phyloP scores from a whole-genome alignment of 257 asterid species.

The Mitragyna speciosa region DNA sequence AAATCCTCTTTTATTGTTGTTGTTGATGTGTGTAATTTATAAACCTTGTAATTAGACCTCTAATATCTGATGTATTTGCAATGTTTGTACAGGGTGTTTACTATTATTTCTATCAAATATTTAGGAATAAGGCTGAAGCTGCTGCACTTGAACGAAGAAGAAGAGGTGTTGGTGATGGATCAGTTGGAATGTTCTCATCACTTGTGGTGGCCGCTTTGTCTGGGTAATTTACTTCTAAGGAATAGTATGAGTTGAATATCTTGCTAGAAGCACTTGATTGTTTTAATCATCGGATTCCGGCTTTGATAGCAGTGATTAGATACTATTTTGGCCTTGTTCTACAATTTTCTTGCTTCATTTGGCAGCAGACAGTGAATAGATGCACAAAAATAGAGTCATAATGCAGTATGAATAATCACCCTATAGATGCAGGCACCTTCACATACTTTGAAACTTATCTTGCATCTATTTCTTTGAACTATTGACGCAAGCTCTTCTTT shows the following conservation, averaged over 20 bases:
- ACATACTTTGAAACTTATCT: not conserved
- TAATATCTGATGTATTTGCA: constrained; percentile 43
- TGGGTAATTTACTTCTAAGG: constrained; percentile 57
- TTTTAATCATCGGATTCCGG: not conserved
- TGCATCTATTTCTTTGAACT: not conserved
- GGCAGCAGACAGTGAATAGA: not conserved
- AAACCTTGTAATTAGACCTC: constrained; percentile 18
- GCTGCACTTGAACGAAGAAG: constrained; percentile 62
- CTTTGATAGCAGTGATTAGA: not conserved
- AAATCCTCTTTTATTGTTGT: not conserved
- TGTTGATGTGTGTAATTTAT: not conserved
- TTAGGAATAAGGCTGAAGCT: constrained; percentile 81
- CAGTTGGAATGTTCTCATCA: constrained; percentile 93
- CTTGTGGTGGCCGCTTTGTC: constrained; percentile 88
- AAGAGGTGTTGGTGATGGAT: constrained; percentile 86
- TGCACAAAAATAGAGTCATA: not conserved
- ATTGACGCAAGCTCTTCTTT: not conserved
- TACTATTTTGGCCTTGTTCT: not conserved
- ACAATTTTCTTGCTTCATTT: not conserved
- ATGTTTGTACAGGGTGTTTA: constrained; percentile 94
- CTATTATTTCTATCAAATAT: constrained; percentile 98
- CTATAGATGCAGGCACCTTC: not conserved
- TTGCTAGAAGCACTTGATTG: not conserved
- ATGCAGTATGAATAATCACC: not conserved
- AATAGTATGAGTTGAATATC: constrained; percentile 2